Evolutionary conservation across 371 early-diverging fungal species (phyloP).

Genomic region (Rhizopus arrhizus): DNA sequence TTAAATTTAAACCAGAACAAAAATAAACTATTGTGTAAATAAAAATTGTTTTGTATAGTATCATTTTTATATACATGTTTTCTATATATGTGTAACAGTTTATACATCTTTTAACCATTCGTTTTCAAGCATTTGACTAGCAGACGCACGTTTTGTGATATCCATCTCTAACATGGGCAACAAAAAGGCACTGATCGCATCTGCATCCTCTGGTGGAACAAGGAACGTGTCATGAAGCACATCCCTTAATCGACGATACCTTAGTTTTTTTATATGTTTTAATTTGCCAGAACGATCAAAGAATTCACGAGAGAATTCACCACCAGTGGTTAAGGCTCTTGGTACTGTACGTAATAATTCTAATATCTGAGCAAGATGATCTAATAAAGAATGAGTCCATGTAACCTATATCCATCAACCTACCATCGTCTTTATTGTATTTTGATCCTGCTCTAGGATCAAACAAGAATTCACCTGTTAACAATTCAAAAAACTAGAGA

Average conservation of each 20-base stretch:
- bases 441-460: slow-evolving; percentile 86
- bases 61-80: neutral
- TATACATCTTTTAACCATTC: slow-evolving; percentile 55
- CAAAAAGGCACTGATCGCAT: slow-evolving; percentile 60
- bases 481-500: slow-evolving; percentile 67
- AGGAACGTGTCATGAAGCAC: slow-evolving; percentile 84
- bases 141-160: slow-evolving; percentile 59
- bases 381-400: slow-evolving; percentile 40
- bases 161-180: slow-evolving; percentile 78
- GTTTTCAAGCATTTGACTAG: slow-evolving; percentile 58
- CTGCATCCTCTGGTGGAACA: slow-evolving; percentile 61
- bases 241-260: slow-evolving; percentile 79
- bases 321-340: slow-evolving; percentile 69
- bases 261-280: slow-evolving; percentile 82
- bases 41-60: neutral
- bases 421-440: slow-evolving; percentile 90
- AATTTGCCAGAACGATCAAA: slow-evolving; percentile 84
- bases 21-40: neutral
- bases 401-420: neutral
- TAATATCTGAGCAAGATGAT: slow-evolving; percentile 94
- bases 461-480: slow-evolving; percentile 94
- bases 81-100: neutral
- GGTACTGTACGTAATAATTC: slow-evolving; percentile 89
- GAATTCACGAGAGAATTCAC: slow-evolving; percentile 77
- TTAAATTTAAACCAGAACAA: slow-evolving; percentile 40